A percentile compares a stretch with the other conserved stretches of the same genome.
Conservation (phyloP, 108 stramenopile genomes). For the Fragilaria crotonensis region DNA sequence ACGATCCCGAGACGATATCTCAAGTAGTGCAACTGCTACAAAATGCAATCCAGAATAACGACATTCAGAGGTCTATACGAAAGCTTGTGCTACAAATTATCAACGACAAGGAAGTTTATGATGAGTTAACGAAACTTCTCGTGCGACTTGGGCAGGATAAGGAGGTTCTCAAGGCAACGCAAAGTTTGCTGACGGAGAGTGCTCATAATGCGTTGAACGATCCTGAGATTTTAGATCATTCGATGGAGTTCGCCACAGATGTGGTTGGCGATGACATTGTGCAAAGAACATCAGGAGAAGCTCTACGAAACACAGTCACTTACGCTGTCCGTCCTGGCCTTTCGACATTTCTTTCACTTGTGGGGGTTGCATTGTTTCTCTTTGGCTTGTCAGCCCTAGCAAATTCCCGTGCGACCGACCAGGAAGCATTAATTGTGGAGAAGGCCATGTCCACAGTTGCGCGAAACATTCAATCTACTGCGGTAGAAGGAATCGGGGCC, state of each 20-base stretch:
- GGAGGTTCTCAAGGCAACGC: constrained; percentile 50
- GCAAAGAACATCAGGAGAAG: constrained; percentile 78
- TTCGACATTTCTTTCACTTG: constrained; percentile 8
- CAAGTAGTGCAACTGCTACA: constrained; percentile 64
- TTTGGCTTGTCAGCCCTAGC: constrained; percentile 13
- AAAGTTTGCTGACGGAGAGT: constrained; percentile 56
- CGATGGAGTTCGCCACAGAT: constrained; percentile 87
- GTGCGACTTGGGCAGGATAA: constrained; percentile 60
- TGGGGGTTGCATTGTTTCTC: constrained; percentile 16
- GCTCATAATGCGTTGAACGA: constrained; percentile 80
- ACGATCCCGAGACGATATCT: constrained; percentile 61
- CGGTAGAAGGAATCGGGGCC: constrained; percentile 13
- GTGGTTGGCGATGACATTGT: constrained; percentile 85
- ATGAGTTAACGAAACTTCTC: constrained; percentile 52
- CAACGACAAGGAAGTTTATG: constrained; percentile 67
- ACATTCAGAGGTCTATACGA: constrained; percentile 49
- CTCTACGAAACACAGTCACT: constrained; percentile 71
- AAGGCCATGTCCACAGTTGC: constrained; percentile 7
- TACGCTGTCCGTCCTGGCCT: constrained; percentile 68
- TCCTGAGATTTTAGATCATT: constrained; percentile 81
- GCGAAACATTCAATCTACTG: constrained; percentile 6
- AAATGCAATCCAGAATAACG: constrained; percentile 60
- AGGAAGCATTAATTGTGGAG: constrained; percentile 16
- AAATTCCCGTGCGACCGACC: constrained; percentile 14
- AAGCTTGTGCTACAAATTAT: constrained; percentile 53